phyloP scores from a whole-genome alignment of 495 filamentous ascomycete genomes.

The Penicillium canariense region DNA sequence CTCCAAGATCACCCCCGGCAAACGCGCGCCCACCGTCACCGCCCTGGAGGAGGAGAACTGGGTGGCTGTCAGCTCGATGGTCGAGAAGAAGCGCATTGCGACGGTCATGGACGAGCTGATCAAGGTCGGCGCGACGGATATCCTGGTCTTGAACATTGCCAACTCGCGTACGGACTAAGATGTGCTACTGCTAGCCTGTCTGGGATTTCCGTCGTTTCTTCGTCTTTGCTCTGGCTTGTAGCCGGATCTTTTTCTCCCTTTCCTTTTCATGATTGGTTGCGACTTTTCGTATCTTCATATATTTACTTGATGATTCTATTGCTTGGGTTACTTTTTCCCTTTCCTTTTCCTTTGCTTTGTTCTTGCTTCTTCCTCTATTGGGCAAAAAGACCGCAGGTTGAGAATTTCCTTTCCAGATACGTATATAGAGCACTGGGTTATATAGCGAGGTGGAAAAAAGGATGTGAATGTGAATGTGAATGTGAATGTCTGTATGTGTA shows the following conservation, averaged over 20 bases:
- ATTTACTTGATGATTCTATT: conserved; percentile 9
- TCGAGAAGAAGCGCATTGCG: conserved; percentile 85
- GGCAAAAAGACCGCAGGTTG: conserved; percentile 7
- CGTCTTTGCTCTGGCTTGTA: conserved; percentile 7
- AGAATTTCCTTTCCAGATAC: conserved; percentile 2
- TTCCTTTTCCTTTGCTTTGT: conserved; percentile 1
- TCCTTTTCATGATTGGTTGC: conserved; percentile 16
- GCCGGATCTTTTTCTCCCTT: conserved; percentile 3
- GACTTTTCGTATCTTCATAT: conserved; percentile 14
- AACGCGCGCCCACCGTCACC: conserved; percentile 89
- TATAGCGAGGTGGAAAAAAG: conserved; percentile 18
- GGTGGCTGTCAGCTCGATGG: conserved; percentile 94
- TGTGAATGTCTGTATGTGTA: background rate
- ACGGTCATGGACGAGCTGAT: conserved; percentile 87
- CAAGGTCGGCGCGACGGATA: conserved; percentile 78
- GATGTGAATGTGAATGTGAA: background rate
- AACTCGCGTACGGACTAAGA: conserved; percentile 67
- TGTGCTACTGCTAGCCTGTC: background rate
- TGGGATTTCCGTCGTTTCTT: background rate
- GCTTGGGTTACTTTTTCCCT: background rate
- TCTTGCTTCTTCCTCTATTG: conserved; percentile 11
- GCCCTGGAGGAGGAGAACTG: conserved; percentile 83
- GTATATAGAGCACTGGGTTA: conserved; percentile 26
- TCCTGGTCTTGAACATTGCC: conserved; percentile 81
- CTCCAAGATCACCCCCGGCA: conserved; percentile 85